Evolutionary conservation across 2,329 filamentous ascomycete species (phyloP).

Genomic region (Sclerotinia spermophila): DNA sequence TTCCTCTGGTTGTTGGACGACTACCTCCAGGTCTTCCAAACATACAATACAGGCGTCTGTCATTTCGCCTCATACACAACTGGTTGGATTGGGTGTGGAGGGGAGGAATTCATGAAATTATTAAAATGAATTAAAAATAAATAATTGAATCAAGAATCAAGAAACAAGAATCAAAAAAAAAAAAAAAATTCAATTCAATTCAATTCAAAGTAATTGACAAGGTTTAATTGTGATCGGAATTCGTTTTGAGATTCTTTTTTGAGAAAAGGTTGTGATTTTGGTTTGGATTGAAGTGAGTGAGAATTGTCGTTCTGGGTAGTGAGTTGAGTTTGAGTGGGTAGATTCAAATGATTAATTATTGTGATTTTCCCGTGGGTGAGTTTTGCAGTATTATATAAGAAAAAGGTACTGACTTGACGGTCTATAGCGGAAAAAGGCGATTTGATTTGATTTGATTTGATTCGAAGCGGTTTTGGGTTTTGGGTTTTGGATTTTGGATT

Average conservation of each 20-base stretch:
- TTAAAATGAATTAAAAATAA: not conserved
- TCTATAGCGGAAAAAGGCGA: not conserved
- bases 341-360: not conserved
- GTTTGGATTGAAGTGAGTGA: not conserved
- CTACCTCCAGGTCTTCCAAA: constrained; percentile 55
- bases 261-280: not conserved
- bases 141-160: not conserved
- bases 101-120: not conserved
- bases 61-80: constrained; percentile 30
- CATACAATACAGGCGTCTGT: constrained; percentile 69
- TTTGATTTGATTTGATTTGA: not conserved
- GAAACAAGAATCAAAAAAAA: not conserved
- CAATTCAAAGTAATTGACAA: not conserved
- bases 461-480: not conserved
- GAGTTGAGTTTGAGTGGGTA: not conserved
- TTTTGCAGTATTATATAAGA: no score
- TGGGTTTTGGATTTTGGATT: not conserved
- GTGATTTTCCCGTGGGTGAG: no score
- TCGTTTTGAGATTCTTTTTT: not conserved
- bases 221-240: not conserved
- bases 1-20: not conserved
- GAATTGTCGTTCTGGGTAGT: not conserved
- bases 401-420: no score
- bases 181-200: no score
- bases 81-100: not conserved